Percentiles rank a stretch among this genome's conserved stretches.
Conservation (phyloP, 495 filamentous ascomycete species). For the Geopyxis carbonaria region DNA sequence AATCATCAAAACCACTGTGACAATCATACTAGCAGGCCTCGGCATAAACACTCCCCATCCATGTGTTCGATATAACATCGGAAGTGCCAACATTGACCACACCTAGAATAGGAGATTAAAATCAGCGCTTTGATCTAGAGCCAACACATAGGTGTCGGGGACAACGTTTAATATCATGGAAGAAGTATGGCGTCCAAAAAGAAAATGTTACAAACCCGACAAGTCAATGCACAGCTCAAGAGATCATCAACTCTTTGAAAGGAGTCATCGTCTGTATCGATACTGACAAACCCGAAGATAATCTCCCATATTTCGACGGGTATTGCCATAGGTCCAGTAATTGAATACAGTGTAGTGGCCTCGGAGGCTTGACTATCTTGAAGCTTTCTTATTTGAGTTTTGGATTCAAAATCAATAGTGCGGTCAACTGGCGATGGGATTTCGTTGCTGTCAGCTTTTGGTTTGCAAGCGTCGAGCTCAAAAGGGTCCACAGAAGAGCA, state of each 20-base stretch:
- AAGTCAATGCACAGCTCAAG: constrained; percentile 22
- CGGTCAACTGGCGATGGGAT: background rate
- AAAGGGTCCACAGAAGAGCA: background rate
- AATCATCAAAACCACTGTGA: background rate
- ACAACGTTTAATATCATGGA: background rate
- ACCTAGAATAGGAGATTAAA: constrained; percentile 9
- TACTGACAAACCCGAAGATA: constrained; percentile 20
- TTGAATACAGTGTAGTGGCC: background rate
- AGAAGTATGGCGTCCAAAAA: background rate
- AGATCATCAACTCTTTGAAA: constrained; percentile 14
- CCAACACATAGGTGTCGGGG: background rate
- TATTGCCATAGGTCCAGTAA: background rate
- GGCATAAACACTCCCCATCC: constrained; percentile 23
- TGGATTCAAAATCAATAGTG: background rate
- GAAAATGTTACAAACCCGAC: constrained; percentile 12
- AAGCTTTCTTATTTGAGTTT: background rate
- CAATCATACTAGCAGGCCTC: constrained; percentile 6
- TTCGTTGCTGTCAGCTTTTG: background rate
- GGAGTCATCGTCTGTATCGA: constrained; percentile 14
- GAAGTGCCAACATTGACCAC: constrained; percentile 18
- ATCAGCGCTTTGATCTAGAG: background rate
- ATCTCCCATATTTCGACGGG: constrained; percentile 21
- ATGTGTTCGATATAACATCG: constrained; percentile 22
- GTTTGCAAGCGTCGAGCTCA: background rate
- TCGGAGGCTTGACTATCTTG: background rate